A percentile compares a stretch with the other conserved stretches of the same genome.
phyloP scores from a whole-genome alignment of 257 asterid species.

The Marsdenia floribunda region DNA sequence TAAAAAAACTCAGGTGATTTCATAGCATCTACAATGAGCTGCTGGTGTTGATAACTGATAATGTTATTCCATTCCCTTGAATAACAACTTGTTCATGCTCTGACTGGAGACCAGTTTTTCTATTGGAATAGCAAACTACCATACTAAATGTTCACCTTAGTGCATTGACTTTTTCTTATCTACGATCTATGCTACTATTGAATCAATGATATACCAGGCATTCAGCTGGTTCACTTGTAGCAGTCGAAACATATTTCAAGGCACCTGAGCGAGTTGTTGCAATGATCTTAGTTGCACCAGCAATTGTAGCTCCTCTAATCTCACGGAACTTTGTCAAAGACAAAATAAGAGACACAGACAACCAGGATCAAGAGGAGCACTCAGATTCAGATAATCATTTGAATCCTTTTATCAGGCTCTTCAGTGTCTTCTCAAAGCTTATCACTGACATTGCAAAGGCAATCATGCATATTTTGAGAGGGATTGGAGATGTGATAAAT shows the following conservation, averaged over 20 bases:
- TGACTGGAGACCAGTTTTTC: background rate
- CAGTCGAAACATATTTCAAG: constrained; percentile 83
- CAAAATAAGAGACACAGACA: constrained; percentile 29
- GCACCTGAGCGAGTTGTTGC: constrained; percentile 95
- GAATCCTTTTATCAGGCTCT: constrained; percentile 34
- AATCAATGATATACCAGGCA: constrained; percentile 56
- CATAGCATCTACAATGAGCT: background rate
- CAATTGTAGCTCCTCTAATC: constrained; percentile 66
- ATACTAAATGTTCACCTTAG: background rate
- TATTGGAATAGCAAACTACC: background rate
- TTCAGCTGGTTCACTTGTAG: constrained; percentile 93
- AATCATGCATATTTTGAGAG: constrained; percentile 32
- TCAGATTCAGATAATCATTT: constrained; percentile 24
- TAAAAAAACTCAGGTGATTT: no score
- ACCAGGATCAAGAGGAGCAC: constrained; percentile 35
- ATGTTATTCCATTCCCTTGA: background rate
- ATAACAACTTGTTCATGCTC: background rate
- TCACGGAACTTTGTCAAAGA: constrained; percentile 24
- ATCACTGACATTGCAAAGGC: constrained; percentile 35
- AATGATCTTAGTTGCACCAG: constrained; percentile 86
- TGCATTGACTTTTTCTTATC: background rate
- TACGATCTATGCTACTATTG: background rate
- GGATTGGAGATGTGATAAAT: constrained; percentile 58
- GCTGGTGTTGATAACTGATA: background rate
- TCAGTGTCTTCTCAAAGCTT: constrained; percentile 36